Conservation (phyloP, 2,329 filamentous ascomycete genomes). For the Rutstroemia sydowiana region DNA sequence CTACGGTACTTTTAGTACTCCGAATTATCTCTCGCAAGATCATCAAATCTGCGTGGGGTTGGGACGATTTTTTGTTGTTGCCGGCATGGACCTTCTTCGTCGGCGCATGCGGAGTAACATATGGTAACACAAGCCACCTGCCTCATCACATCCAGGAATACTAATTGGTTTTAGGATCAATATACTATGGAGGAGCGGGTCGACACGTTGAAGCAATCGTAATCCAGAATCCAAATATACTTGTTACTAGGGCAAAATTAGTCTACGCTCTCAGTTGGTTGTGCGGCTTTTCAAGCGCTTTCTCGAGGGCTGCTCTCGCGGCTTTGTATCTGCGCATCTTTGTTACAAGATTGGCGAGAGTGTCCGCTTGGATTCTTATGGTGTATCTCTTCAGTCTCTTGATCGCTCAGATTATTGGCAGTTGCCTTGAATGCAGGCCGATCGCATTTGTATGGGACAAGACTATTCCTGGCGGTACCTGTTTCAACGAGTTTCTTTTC, state of each 20-base stretch:
- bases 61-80: too few relatives aligned
- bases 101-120: too few relatives aligned
- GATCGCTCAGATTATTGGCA: neutral
- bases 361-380: neutral
- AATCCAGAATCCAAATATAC: neutral
- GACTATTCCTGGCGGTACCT: neutral
- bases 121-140: too few relatives aligned
- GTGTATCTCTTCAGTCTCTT: neutral
- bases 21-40: too few relatives aligned
- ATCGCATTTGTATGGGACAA: neutral
- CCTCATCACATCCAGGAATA: too few relatives aligned
- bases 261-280: neutral
- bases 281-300: neutral
- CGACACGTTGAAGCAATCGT: neutral
- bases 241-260: neutral
- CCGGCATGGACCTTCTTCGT: too few relatives aligned
- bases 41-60: too few relatives aligned
- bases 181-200: neutral
- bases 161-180: too few relatives aligned
- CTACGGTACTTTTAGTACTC: too few relatives aligned
- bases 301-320: neutral
- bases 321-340: neutral
- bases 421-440: neutral
- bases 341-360: neutral
- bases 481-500: neutral